Percentiles rank a stretch among this genome's conserved stretches.
Evolutionary conservation across 2,329 filamentous ascomycete genomes (phyloP).

Genomic region (Rhinocladiella mackenziei): DNA sequence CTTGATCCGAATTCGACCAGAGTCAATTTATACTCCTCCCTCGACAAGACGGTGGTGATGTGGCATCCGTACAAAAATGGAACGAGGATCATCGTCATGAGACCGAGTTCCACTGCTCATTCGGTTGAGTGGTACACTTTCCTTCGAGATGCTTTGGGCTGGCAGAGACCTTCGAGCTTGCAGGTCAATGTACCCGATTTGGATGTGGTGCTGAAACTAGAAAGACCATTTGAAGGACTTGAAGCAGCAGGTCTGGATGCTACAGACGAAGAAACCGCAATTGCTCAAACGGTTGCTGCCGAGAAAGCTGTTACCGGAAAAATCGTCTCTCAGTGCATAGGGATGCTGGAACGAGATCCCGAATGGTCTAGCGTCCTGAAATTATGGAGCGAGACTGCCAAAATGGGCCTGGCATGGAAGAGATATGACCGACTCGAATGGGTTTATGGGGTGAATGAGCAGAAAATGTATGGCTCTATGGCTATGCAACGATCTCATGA

Average conservation of each 20-base stretch:
- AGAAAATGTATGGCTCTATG: conserved; percentile 65
- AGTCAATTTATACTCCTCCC: conserved; percentile 61
- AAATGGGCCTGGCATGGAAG: conserved; percentile 65
- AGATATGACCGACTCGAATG: conserved; percentile 66
- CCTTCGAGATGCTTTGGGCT: conserved; percentile 57
- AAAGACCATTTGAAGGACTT: conserved; percentile 56
- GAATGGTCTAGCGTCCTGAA: conserved; percentile 59
- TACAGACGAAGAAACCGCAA: conserved; percentile 42
- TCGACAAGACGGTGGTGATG: conserved; percentile 64
- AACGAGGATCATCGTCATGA: conserved; percentile 60
- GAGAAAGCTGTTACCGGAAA: conserved; percentile 54
- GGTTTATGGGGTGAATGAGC: conserved; percentile 62
- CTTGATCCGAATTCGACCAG: conserved; percentile 51
- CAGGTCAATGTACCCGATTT: conserved; percentile 62
- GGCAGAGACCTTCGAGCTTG: conserved; percentile 53
- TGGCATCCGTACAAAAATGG: conserved; percentile 54
- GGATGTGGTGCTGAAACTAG: conserved; percentile 54
- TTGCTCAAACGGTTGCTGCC: conserved; percentile 38
- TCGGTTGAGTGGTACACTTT: conserved; percentile 68
- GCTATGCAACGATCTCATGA: conserved; percentile 65
- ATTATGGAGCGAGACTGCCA: conserved; percentile 55
- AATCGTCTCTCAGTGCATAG: conserved; percentile 57
- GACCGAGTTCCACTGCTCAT: conserved; percentile 57
- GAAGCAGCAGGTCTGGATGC: conserved; percentile 37
- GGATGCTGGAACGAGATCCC: conserved; percentile 52